Percentiles rank a stretch among this genome's conserved stretches.
Conservation (phyloP, 2,329 filamentous ascomycete genomes). For the Orbilia quercus region DNA sequence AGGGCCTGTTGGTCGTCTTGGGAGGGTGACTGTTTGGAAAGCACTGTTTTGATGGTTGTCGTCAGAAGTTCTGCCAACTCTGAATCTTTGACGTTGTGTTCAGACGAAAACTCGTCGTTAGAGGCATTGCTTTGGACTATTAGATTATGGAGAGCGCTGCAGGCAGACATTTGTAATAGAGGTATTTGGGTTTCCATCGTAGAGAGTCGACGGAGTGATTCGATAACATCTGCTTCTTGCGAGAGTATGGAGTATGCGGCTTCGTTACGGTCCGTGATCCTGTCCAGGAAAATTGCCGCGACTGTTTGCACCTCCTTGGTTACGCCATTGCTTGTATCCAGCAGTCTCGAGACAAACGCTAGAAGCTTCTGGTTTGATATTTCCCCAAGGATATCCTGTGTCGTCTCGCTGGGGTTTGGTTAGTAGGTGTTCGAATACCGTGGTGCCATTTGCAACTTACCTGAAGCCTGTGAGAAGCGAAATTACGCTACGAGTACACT, state of each 20-base stretch:
- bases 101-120: slow-evolving; percentile 11
- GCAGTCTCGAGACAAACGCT: slow-evolving; percentile 69
- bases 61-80: slow-evolving; percentile 32
- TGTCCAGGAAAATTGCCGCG: slow-evolving; percentile 57
- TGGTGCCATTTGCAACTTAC: slow-evolving; percentile 16
- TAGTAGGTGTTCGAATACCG: slow-evolving; percentile 60
- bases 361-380: slow-evolving; percentile 68
- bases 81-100: slow-evolving; percentile 22
- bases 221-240: slow-evolving; percentile 6
- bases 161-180: slow-evolving; percentile 24
- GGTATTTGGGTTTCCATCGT: not conserved
- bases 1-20: slow-evolving; percentile 42
- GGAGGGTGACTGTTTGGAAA: slow-evolving; percentile 36
- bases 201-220: slow-evolving; percentile 8
- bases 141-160: slow-evolving; percentile 41
- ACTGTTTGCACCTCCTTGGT: slow-evolving; percentile 59
- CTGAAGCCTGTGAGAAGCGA: slow-evolving; percentile 35
- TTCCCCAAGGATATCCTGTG: slow-evolving; percentile 71
- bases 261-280: slow-evolving; percentile 68
- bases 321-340: slow-evolving; percentile 64
- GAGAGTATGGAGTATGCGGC: slow-evolving; percentile 66
- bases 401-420: slow-evolving; percentile 66
- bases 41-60: slow-evolving; percentile 8
- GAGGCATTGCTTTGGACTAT: slow-evolving; percentile 7
- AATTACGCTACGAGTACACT: slow-evolving; percentile 64